Conservation (phyloP, 306 rosid genomes). For the Hippophae tibetana region DNA sequence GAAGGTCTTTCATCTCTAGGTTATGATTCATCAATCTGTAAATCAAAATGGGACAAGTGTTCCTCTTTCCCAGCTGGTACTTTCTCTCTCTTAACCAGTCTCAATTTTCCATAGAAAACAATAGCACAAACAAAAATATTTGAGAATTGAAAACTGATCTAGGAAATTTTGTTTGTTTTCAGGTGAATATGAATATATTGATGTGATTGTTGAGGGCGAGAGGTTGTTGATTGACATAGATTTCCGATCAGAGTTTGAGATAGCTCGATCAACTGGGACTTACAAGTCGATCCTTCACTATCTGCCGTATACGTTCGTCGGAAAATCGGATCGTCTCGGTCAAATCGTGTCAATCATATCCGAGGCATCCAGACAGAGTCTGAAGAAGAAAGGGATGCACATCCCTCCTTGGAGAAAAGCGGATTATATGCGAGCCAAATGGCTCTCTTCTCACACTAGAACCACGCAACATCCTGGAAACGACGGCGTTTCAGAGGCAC, state of each 20-base stretch:
- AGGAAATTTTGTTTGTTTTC: constrained; percentile 11
- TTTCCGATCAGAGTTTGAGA: constrained; percentile 91
- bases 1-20: constrained; percentile 61
- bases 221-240: constrained; percentile 74
- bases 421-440: constrained; percentile 82
- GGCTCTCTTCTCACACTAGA: constrained; percentile 68
- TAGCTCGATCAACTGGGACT: constrained; percentile 80
- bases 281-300: constrained; percentile 74
- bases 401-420: constrained; percentile 95
- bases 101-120: not conserved
- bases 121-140: not conserved
- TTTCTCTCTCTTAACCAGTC: not conserved
- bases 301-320: constrained; percentile 78
- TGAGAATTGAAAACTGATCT: not conserved
- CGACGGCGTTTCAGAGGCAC: not conserved
- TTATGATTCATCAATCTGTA: constrained; percentile 70
- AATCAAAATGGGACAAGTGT: constrained; percentile 86
- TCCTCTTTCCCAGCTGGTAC: constrained; percentile 72
- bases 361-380: constrained; percentile 75
- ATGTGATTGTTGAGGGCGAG: constrained; percentile 62
- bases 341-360: constrained; percentile 66
- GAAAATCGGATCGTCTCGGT: constrained; percentile 67
- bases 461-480: constrained; percentile 9
- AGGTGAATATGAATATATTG: constrained; percentile 93
- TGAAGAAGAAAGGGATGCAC: constrained; percentile 97